Conservation (phyloP, 2,329 filamentous ascomycete genomes). For the Xylaria sp. region DNA sequence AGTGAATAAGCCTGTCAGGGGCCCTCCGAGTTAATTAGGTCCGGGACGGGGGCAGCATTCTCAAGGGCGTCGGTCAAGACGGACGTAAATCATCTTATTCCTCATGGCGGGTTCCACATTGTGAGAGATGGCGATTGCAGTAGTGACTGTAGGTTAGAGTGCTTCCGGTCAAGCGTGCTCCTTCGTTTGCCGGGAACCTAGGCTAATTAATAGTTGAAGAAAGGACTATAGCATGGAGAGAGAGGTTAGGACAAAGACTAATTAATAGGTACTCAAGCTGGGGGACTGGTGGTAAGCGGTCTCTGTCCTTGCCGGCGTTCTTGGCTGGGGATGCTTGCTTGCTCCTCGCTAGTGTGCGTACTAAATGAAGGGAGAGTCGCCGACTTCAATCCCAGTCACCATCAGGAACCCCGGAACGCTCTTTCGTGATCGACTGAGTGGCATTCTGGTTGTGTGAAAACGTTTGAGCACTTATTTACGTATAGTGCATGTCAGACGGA, state of each 20-base stretch:
- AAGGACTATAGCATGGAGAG: not conserved
- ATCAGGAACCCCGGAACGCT: not conserved
- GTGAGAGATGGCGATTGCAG: slow-evolving; percentile 3
- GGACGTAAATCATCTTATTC: slow-evolving; percentile 6
- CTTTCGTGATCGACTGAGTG: not conserved
- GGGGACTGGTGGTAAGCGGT: slow-evolving; percentile 8
- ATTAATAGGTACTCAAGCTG: slow-evolving; percentile 13
- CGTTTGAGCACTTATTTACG: not conserved
- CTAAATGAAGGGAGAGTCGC: slow-evolving; percentile 24
- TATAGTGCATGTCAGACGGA: not conserved
- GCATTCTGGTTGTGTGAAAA: not conserved
- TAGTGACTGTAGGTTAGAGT: slow-evolving; percentile 1
- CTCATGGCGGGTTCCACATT: slow-evolving; percentile 32
- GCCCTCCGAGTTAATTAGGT: slow-evolving; percentile 8
- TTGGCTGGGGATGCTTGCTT: slow-evolving; percentile 23
- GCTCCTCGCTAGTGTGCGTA: slow-evolving; percentile 2
- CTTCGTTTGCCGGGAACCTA: slow-evolving; percentile 2
- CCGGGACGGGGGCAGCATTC: slow-evolving; percentile 13
- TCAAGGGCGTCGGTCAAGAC: slow-evolving; percentile 21
- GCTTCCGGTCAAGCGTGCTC: slow-evolving; percentile 17
- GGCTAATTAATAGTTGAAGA: slow-evolving; percentile 1
- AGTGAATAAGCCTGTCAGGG: slow-evolving; percentile 1
- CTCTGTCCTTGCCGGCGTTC: slow-evolving; percentile 4
- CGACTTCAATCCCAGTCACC: slow-evolving; percentile 26
- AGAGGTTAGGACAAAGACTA: slow-evolving; percentile 11